Evolutionary conservation across 352 stramenopile species (phyloP), one percentile per base, ranked within the genome.

Genomic region (Lagenidium giganteum): DNA sequence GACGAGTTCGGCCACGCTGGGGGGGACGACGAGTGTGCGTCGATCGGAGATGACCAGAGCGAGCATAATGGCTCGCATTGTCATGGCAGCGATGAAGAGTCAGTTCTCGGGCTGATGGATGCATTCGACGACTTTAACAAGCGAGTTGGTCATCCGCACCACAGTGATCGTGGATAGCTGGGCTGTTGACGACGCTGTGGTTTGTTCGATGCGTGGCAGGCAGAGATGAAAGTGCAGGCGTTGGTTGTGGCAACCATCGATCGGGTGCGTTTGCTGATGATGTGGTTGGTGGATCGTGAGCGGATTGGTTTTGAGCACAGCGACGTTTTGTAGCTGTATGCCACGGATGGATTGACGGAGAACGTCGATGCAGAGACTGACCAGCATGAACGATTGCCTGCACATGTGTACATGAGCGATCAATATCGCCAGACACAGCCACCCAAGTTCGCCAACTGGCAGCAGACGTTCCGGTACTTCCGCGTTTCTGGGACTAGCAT

Each of bases 121-220:
- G 63, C 68, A 8, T 84, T 84, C 39, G 57, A 64, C 46, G 59
- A 65, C 46, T 84, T 84, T 55, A 67, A 72, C 46, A 51, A 60
- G n/a, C 56, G 57, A 42, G 71, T 80, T 21, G 23, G 30, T 14
- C 8, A 18, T 40, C 14, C 1, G 39, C 45, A 9, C 12, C n/a
- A 38, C 16, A 32, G 20, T 7, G 8, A 23, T 17, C 16, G 8
- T 43, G 7, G 3, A 22, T 38, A 34, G 4, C 21, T 43, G 5
- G n/a, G n/a, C 13, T 34, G 11, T 21, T 21, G 13, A 25, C 39
- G n/a, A n/a, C n/a, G n/a, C n/a, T n/a, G n/a, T 35, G n/a, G 7
- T 23, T 31, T 5, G 41, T 5, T 29, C 13, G 36, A 20, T n/a
- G n/a, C n/a, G n/a, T 47, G 55, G 14, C 26, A 83, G 71, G 66